Evolutionary conservation across 257 asterid species (phyloP), one percentile per base, ranked within the genome.

Genomic region (Capsicum baccatum): DNA sequence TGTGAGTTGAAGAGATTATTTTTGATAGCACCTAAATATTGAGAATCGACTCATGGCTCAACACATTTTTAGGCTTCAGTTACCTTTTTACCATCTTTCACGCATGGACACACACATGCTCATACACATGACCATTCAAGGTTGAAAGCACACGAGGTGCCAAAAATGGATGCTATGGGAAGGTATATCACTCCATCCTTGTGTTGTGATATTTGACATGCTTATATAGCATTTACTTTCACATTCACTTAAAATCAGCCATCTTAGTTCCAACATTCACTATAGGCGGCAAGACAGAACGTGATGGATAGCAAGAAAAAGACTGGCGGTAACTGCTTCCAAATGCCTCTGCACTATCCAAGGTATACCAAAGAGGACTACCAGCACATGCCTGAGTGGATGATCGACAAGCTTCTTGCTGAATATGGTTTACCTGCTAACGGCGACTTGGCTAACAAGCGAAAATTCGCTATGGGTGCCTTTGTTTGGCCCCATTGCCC

Each of bases 311-410:
- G 60, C 0, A 78, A 78, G 50, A 26, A 54, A 33, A 55, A 54
- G 50, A 54, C 8, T 14, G 14, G 50, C 26, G 1, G 14, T 3
- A 33, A 70, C 48, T 0, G 15, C 47, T 81, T 81, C 79, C 84
- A 81, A 50, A 81, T 81, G 79, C 84, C 84, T 44, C 79, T 81
- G 59, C 84, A 81, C 84, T 81, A 81, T 19, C 84, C 74, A 16
- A 81, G 60, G 50, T 81, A 81, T 60, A 63, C 35, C 10, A 81
- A 81, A 58, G 60, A 60, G 57, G 84, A 81, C 74, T 81, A 81
- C 37, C 57, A 81, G 79, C 58, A 37, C 15, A 81, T 81, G 84
- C 84, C 84, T 7, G 84, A 81, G 57, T 59, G 79, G 63, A 81
- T 35, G 84, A 47, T 60, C 17, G 84, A 81, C 76, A 60, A 19